A percentile compares a stretch with the other conserved stretches of the same genome.
Conservation (phyloP, 495 filamentous ascomycete species). For the Glutinoglossum americanum region DNA sequence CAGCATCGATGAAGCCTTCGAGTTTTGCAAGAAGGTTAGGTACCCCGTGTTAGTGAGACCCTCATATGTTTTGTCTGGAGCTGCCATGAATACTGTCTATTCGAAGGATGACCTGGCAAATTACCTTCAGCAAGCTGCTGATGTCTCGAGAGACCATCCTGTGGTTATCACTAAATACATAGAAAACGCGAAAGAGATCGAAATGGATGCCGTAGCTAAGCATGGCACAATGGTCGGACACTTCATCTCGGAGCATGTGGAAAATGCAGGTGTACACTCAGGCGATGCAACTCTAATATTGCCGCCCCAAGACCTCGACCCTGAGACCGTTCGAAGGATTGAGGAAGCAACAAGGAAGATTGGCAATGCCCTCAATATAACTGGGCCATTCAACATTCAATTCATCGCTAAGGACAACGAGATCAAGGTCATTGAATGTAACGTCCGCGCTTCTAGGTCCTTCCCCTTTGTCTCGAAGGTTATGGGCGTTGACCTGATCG, state of each 20-base stretch:
- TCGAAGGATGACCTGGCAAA: conserved; percentile 74
- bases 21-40: conserved; percentile 69
- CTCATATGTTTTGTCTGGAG: conserved; percentile 92
- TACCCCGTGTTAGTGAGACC: conserved; percentile 92
- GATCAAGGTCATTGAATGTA: conserved; percentile 99
- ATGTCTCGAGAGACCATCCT: conserved; percentile 89
- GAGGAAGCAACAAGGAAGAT: conserved; percentile 93
- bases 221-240: conserved; percentile 74
- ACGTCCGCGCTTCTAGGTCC: conserved; percentile 84
- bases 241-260: conserved; percentile 90
- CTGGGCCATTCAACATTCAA: conserved; percentile 95
- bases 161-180: conserved; percentile 99
- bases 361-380: conserved; percentile 81
- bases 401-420: conserved; percentile 99
- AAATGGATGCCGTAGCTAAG: conserved; percentile 86
- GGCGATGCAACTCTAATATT: conserved; percentile 89
- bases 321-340: conserved; percentile 73
- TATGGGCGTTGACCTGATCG: conserved; percentile 94
- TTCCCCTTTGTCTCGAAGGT: conserved; percentile 98
- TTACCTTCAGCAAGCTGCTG: conserved; percentile 73
- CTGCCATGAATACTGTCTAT: conserved; percentile 98
- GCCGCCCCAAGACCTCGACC: conserved; percentile 81
- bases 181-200: conserved; percentile 90
- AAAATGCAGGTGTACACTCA: conserved; percentile 95
- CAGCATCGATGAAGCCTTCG: conserved; percentile 64